Evolutionary conservation across 2,329 filamentous ascomycete genomes (phyloP), one percentile per base, ranked within the genome.

Genomic region (Capronia epimyces): DNA sequence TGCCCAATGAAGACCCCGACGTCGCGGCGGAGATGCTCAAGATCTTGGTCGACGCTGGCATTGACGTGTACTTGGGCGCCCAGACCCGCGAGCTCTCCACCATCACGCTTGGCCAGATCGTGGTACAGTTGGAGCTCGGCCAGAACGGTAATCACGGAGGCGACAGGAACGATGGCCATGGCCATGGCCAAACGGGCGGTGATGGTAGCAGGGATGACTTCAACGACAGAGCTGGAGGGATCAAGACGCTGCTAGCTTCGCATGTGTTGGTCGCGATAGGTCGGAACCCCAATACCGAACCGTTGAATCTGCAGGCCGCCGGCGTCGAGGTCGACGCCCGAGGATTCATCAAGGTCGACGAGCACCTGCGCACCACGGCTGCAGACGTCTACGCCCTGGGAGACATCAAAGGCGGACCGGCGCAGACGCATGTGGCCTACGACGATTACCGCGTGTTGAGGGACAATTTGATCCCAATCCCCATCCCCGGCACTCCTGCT

Each of bases 381-480:
- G 54, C 65, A 1, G 67, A 65, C 36, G 64, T 79, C 16, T 79
- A 72, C 57, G 75, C 72, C 1, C 58, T 79, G 1, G 77, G 77
- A 27, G 76, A 80, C 55, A 71, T 74, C 43, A 75, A 78, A 48
- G 75, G 75, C 39, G 70, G 71, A 0, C 73, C 75, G 5, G 74
- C 74, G 12, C 79, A 80, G 61, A 79, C 77, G 1, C 77, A 80
- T 63, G 71, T 80, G 55, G 76, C 74, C 2, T 79, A 78, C 64
- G 76, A 80, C 62, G 76, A 79, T 64, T 78, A 71, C 60, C 74
- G 77, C 49, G 72, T 80, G 61, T 58, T 79, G 40, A 67, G 70
- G 20, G 64, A 67, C 52, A 78, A 76, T 53, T 58, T 78, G 41
- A 57, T 75, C 31, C 49, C 63, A 13, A 60, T 65, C 37, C 46